Evolutionary conservation across 352 stramenopile species (phyloP).

Genomic region (Pythium aphanidermatum): DNA sequence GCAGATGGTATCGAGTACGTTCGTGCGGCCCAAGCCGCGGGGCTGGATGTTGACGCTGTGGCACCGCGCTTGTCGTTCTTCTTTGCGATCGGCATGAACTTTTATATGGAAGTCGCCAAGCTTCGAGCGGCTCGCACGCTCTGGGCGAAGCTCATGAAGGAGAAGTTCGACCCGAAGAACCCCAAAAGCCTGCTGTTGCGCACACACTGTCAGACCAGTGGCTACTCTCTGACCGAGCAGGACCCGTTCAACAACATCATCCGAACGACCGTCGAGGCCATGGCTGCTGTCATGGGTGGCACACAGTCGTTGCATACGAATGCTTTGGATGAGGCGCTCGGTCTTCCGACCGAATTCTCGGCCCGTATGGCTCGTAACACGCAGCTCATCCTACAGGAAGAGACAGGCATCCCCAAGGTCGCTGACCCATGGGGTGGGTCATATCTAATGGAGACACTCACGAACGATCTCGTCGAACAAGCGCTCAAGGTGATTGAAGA

Average conservation of each 20-base stretch:
- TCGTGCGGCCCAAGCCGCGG: conserved; percentile 85
- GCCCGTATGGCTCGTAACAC: conserved; percentile 96
- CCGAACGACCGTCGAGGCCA: conserved; percentile 95
- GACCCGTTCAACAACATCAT: conserved; percentile 99
- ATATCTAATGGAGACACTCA: conserved; percentile 97
- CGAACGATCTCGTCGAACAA: conserved; percentile 81
- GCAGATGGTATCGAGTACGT: conserved; percentile 97
- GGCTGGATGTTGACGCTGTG: conserved; percentile 92
- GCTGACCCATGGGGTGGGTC: conserved; percentile 96
- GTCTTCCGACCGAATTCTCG: conserved; percentile 94
- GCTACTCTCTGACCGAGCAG: conserved; percentile 95
- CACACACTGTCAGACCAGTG: conserved; percentile 96
- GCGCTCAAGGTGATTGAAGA: conserved; percentile 72
- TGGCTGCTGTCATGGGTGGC: conserved; percentile 77
- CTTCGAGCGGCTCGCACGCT: conserved; percentile 90
- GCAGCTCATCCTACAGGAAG: conserved; percentile 97
- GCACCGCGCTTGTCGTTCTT: conserved; percentile 96
- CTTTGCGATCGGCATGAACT: conserved; percentile 98
- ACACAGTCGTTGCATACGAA: conserved; percentile 98
- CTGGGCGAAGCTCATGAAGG: conserved; percentile 92
- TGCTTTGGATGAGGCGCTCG: conserved; percentile 95
- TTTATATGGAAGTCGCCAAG: conserved; percentile 98
- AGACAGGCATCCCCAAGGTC: conserved; percentile 91
- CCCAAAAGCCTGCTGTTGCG: conserved; percentile 91
- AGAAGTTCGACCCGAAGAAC: conserved; percentile 94